Base-by-base conservation (phyloP, 352 stramenopile genomes). In the Hyaloperonospora brassicae region DNA sequence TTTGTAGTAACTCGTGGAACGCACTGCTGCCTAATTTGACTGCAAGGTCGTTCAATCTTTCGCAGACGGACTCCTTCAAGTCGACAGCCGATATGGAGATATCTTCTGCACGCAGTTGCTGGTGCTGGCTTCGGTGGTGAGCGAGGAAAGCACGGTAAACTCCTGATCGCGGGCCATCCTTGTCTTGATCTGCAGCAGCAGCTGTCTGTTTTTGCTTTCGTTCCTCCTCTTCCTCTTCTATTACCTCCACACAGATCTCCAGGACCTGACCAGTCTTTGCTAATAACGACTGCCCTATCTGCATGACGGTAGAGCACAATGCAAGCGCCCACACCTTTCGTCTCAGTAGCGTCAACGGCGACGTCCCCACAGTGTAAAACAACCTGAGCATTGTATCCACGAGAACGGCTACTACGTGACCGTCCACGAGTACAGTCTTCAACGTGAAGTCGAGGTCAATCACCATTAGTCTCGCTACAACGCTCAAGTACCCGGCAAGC, bases 251-350 rank as follows among this genome's bases (percentile, higher is more conserved):
- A 50, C 60, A 73, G 8, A 79, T 65, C 47, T 90, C 83, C 27
- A 93, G 50, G 17, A 93, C 64, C 51, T 86, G 75, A 0, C 80
- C 83, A 7, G 79, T 68, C 25, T 66, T 81, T 41, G 83, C 76
- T 31, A 91, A 41, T 2, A 85, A 50, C 7, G 60, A 45, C 36
- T 77, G 55, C 34, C 64, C 63, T 31, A 70, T 47, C 25, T 82
- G 34, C 31, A 72, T 61, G 4, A 89, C 55, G 1, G 72, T 57
- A 1, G 67, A 62, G 35, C 69, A 79, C 14, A 92, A 55, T 10
- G 64, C 68, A n/a, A 87, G 11, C 1, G 74, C 64, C 84, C 84
- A 94, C 31, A 87, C 55, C 52, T 90, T 91, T 35, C 77, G 70
- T 39, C 71, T 61, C 46, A 70, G 50, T n/a, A 82, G 27, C 0